phyloP scores from a whole-genome alignment of 306 rosid genomes.

The Fagus crenata region DNA sequence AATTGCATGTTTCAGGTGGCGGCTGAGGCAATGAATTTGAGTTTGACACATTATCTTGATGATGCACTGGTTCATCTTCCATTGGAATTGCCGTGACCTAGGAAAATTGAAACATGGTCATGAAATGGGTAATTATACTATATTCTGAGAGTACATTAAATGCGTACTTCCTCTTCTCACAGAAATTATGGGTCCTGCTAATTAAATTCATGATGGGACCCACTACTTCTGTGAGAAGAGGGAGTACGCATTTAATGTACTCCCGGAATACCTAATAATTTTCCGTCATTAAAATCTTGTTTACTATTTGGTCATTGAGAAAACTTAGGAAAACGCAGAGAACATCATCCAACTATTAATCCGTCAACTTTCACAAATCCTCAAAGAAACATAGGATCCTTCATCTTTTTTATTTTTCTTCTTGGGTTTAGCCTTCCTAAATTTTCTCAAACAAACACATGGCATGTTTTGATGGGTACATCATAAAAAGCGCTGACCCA shows the following conservation, averaged over 20 bases:
- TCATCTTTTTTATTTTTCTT: neutral
- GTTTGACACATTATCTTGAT: conserved; percentile 51
- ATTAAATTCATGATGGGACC: too few relatives aligned
- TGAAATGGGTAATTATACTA: too few relatives aligned
- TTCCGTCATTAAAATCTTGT: conserved; percentile 24
- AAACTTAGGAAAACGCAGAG: neutral
- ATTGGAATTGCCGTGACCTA: conserved; percentile 68
- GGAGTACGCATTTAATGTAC: too few relatives aligned
- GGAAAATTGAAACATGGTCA: conserved; percentile 17
- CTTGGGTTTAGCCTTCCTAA: neutral
- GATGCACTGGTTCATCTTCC: conserved; percentile 69
- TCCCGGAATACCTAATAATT: too few relatives aligned
- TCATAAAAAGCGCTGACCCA: too few relatives aligned
- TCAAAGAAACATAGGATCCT: neutral
- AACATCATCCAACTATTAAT: too few relatives aligned
- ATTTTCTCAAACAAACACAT: conserved; percentile 10
- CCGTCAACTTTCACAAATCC: neutral
- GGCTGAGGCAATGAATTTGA: conserved; percentile 45
- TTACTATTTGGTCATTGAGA: conserved; percentile 13
- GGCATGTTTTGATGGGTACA: too few relatives aligned
- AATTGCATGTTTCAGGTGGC: conserved; percentile 47
- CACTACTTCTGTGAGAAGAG: too few relatives aligned
- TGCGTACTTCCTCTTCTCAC: too few relatives aligned
- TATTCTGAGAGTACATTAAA: too few relatives aligned
- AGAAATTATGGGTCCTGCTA: too few relatives aligned